Percentiles rank a stretch among this genome's conserved stretches.
phyloP scores from a whole-genome alignment of 2,329 filamentous ascomycete genomes.

The Nigrospora osmanthi region DNA sequence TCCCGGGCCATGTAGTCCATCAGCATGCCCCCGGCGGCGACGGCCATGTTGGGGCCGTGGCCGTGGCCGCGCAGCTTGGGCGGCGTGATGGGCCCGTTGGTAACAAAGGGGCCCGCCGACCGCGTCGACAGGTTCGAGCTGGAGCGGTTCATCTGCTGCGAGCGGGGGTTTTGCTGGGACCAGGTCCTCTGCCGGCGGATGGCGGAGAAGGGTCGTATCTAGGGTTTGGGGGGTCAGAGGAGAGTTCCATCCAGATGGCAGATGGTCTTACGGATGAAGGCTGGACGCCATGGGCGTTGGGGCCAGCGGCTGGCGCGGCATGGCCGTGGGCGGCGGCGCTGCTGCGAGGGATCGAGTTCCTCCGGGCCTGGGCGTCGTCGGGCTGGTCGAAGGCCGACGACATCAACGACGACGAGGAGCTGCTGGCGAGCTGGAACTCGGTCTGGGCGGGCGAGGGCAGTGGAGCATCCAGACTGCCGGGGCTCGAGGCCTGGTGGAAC shows the following conservation, averaged over 20 bases:
- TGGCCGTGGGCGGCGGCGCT: conserved; percentile 11
- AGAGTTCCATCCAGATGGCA: conserved; percentile 4
- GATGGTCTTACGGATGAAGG: conserved; percentile 19
- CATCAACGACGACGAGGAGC: conserved; percentile 10
- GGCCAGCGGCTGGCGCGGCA: neutral
- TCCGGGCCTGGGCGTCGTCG: conserved; percentile 17
- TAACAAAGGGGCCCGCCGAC: conserved; percentile 27
- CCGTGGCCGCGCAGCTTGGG: conserved; percentile 14
- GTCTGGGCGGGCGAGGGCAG: conserved; percentile 8
- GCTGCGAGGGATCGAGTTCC: conserved; percentile 20
- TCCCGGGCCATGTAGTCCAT: conserved; percentile 23
- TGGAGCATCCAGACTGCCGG: conserved; percentile 12
- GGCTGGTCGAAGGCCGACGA: conserved; percentile 8
- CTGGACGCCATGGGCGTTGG: conserved; percentile 3
- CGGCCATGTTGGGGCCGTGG: conserved; percentile 5
- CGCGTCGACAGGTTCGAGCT: conserved; percentile 32
- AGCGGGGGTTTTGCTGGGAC: conserved; percentile 22
- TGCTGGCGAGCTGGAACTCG: conserved; percentile 20
- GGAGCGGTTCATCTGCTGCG: conserved; percentile 35
- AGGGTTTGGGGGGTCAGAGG: conserved; percentile 11
- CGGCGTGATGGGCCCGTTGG: conserved; percentile 25
- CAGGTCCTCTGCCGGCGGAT: conserved; percentile 24
- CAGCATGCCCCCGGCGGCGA: neutral
- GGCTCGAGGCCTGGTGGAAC: conserved; percentile 14
- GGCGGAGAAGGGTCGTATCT: conserved; percentile 15